Base-by-base conservation (phyloP, 1,284 basidiomycete genomes). In the Cutaneotrichosporon dermatis region DNA sequence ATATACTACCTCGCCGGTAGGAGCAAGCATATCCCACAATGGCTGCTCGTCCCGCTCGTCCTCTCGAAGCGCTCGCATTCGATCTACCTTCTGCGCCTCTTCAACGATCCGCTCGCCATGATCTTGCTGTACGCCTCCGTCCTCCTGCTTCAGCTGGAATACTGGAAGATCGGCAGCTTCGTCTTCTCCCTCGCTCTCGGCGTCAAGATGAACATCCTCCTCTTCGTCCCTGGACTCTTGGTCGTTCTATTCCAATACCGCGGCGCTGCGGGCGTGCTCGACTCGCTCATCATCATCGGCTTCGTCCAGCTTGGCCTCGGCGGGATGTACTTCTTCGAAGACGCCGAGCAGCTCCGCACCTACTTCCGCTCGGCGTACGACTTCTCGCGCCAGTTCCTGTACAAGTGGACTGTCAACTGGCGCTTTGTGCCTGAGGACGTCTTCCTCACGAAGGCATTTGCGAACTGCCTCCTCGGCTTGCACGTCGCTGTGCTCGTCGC, bases 361-460 rank as follows among this genome's bases (percentile, higher is more conserved):
- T 99, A 99, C 78, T 69, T 92, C 43, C 78, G 76, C 10, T 83
- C 83, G 8, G 88, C 96, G 1, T 99, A 96, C 74, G 87, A 99
- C 73, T 82, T 99, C 58, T 86, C 86, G 1, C 86, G 96, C 12
- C 83, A 86, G 11, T 99, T 99, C 79, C 79, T 96, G 41, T 96
- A 90, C 79, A 86, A 90, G 73, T 99, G 95, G 95, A 98, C 95
- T 0, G 94, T 98, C 63, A 99, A 99, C 73, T 99, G 96, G 94
- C 84, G 91, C 40, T 90, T 97, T 70, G 66, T 99, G 1, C 78
- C 83, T 25, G 89, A 94, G 72, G 79, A 84, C 11, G 80, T 78
- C 0, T 99, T 99, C 78, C 76, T 92, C 49, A 87, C 84, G 60
- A 73, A 77, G 3, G 68, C 66, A 16, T 89, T 88, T 77, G 86